Conservation (phyloP, 2,329 filamentous ascomycete species). For the Phoma sp. region DNA sequence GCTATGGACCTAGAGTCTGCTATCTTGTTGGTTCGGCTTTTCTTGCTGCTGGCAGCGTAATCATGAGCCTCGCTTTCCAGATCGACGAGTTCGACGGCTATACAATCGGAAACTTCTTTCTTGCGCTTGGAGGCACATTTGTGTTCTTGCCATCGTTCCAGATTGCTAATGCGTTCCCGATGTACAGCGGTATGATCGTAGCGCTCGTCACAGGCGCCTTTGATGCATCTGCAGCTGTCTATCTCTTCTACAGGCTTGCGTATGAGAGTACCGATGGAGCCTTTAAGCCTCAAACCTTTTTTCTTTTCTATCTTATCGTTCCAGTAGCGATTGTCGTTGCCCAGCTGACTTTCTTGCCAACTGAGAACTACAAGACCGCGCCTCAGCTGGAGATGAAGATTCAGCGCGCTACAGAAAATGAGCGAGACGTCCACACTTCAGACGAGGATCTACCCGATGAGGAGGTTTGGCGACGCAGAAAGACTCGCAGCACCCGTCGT, state of each 20-base stretch:
- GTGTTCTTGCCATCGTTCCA: conserved; percentile 85
- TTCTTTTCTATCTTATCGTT: conserved; percentile 73
- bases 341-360: conserved; percentile 75
- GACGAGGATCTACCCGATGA: conserved; percentile 61
- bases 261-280: conserved; percentile 64
- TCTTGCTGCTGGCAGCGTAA: conserved; percentile 42
- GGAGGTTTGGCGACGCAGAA: conserved; percentile 52
- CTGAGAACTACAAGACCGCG: conserved; percentile 76
- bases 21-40: conserved; percentile 40
- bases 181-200: conserved; percentile 77
- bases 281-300: conserved; percentile 72
- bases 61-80: conserved; percentile 47
- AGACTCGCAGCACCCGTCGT: conserved; percentile 49
- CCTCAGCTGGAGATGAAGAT: conserved; percentile 46
- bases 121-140: conserved; percentile 80
- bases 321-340: conserved; percentile 69
- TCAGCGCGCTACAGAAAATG: conserved; percentile 36
- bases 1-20: conserved; percentile 45
- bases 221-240: conserved; percentile 80
- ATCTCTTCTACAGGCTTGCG: conserved; percentile 74
- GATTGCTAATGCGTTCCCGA: conserved; percentile 81
- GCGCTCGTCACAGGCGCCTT: conserved; percentile 82
- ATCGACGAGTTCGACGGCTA: conserved; percentile 54
- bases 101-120: conserved; percentile 74
- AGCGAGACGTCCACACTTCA: conserved; percentile 57